Evolutionary conservation across 306 rosid genomes (phyloP), one percentile per base, ranked within the genome.

Genomic region (Glycine latifolia): DNA sequence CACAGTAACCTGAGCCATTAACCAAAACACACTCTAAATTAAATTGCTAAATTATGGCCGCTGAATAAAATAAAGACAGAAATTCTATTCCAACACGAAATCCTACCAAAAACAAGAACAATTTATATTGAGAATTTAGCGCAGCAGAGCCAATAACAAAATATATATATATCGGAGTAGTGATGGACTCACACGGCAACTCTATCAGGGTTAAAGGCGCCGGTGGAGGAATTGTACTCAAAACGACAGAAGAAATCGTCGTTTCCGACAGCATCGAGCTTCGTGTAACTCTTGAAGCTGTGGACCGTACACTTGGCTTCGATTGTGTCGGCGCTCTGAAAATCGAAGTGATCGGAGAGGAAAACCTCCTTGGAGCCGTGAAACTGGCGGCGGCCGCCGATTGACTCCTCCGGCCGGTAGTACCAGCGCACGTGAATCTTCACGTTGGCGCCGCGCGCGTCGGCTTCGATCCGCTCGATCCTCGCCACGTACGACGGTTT

Each of bases 231-330:
- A 78, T 96, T 96, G 70, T 96, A 96, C 85, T 96, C 98, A 65
- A 96, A 96, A 11, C 99, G 99, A 74, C 98, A 96, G 85, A 96
- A 96, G 97, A 93, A 96, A 71, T 96, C 99, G 59, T 96, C 99
- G 81, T 89, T 96, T 2, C 99, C 99, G 16, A 96, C 99, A 0
- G 98, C 98, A 68, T 96, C 99, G 41, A 96, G 99, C 90, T 93
- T 96, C 2, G 97, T 93, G 79, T 96, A 96, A 85, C 92, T 87
- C 90, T 90, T 93, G 77, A 96, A 96, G 55, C 88, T 89, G 73
- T 96, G 99, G 59, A 96, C 99, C 69, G 90, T 92, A 82, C 99
- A 96, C 97, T 91, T 96, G 4, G 80, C 98, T 85, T 96, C 99
- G 44, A 96, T 83, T 0, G 97, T 87, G 63, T 96, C 99, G 7